These are phyloP conservation scores for Diaporthe longicolla DNA, from an alignment of 2,329 filamentous ascomycete species.

Conservation along the genomic window DNA sequence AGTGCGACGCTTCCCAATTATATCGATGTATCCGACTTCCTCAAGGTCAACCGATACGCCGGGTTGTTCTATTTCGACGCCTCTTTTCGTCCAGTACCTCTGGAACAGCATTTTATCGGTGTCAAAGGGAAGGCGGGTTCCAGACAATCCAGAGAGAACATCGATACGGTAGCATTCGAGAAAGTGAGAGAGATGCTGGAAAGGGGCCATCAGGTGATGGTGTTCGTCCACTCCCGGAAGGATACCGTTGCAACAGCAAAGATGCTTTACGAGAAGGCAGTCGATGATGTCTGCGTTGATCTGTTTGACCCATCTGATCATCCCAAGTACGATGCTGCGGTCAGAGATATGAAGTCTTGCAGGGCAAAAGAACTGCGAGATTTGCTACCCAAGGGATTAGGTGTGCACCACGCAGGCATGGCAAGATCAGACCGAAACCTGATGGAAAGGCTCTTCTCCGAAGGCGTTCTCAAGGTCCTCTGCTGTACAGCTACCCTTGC, in stretches of 20 bases:
- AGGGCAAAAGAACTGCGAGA: conserved; percentile 91
- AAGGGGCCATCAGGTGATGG: conserved; percentile 96
- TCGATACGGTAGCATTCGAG: conserved; percentile 90
- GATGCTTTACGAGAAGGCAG: conserved; percentile 87
- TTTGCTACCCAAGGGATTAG: conserved; percentile 89
- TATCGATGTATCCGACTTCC: conserved; percentile 94
- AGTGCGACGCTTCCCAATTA: conserved; percentile 98
- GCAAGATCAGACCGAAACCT: conserved; percentile 92
- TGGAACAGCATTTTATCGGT: conserved; percentile 97
- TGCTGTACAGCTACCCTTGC: conserved; percentile 98
- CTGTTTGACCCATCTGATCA: conserved; percentile 87
- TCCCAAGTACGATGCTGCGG: conserved; percentile 83
- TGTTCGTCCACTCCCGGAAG: conserved; percentile 97
- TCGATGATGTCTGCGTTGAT: conserved; percentile 83
- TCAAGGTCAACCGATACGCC: conserved; percentile 93
- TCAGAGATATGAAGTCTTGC: conserved; percentile 87
- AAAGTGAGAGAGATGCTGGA: conserved; percentile 96
- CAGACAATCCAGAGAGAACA: conserved; percentile 87
- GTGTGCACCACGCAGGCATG: conserved; percentile 98
- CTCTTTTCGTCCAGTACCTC: conserved; percentile 94
- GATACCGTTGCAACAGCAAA: conserved; percentile 93
- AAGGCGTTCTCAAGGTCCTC: conserved; percentile 95
- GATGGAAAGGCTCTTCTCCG: conserved; percentile 92
- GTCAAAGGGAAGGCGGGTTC: conserved; percentile 91
- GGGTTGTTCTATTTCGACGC: conserved; percentile 97